Conservation (phyloP, 192 early-diverging fungal genomes). For the Oehlia diaphana region DNA sequence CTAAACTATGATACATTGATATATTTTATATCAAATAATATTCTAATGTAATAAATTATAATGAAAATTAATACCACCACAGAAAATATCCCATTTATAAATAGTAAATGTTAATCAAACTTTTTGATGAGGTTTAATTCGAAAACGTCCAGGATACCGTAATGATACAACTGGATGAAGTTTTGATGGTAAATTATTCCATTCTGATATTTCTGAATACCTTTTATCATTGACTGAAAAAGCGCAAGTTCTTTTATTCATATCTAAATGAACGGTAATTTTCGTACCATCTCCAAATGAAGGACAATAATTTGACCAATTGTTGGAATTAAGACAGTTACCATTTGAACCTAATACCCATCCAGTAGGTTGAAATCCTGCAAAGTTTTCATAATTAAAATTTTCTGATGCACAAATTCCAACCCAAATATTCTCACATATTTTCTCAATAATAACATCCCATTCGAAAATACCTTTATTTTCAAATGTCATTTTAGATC, state of each 20-base stretch:
- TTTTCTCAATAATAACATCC: slow-evolving; percentile 20
- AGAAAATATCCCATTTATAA: too few relatives aligned
- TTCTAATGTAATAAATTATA: too few relatives aligned
- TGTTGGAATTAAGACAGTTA: background rate
- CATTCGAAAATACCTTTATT: background rate
- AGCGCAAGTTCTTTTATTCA: too few relatives aligned
- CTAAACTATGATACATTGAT: too few relatives aligned
- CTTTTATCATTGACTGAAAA: too few relatives aligned
- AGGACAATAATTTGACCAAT: background rate
- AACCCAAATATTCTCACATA: background rate
- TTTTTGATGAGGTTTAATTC: too few relatives aligned
- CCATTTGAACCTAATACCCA: slow-evolving; percentile 10
- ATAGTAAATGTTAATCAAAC: too few relatives aligned
- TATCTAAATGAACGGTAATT: slow-evolving; percentile 15
- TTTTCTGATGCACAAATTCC: slow-evolving; percentile 1
- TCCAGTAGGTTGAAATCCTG: background rate
- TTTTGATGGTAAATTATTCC: too few relatives aligned
- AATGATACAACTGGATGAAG: slow-evolving; percentile 3
- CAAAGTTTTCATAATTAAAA: slow-evolving; percentile 8
- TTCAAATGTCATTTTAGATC: too few relatives aligned
- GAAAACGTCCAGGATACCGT: background rate
- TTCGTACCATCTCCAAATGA: slow-evolving; percentile 1
- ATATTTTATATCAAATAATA: too few relatives aligned
- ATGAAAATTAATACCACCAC: too few relatives aligned
- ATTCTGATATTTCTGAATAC: too few relatives aligned